Percentiles rank a stretch among this genome's conserved stretches.
phyloP scores from a whole-genome alignment of 2,329 filamentous ascomycete genomes.

The Volutella citrinella region DNA sequence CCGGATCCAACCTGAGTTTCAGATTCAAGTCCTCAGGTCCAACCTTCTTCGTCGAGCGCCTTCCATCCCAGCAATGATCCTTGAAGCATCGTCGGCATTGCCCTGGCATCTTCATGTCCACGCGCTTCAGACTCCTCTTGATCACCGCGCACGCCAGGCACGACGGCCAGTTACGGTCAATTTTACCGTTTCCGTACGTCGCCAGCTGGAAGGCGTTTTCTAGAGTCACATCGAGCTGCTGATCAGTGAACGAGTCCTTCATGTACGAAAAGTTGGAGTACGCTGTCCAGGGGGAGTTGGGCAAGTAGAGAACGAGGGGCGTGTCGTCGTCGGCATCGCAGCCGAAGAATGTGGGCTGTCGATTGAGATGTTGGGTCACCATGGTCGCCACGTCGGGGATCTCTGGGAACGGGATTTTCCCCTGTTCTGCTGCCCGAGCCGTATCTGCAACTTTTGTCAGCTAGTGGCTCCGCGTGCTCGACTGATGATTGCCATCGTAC shows the following conservation, averaged over 20 bases:
- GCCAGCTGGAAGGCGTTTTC: constrained; percentile 75
- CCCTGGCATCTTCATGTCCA: constrained; percentile 13
- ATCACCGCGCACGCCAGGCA: constrained; percentile 82
- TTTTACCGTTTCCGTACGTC: constrained; percentile 73
- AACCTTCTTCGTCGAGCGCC: constrained; percentile 8
- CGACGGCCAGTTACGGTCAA: constrained; percentile 67
- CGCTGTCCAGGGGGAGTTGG: constrained; percentile 27
- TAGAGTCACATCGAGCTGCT: constrained; percentile 20
- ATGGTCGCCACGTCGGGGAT: constrained; percentile 26
- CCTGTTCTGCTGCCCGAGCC: constrained; percentile 16
- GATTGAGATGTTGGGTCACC: constrained; percentile 20
- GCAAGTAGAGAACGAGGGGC: constrained; percentile 26
- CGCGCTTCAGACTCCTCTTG: constrained; percentile 57
- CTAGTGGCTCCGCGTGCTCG: too few species aligned
- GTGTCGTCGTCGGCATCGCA: constrained; percentile 19
- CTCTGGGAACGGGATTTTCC: constrained; percentile 24
- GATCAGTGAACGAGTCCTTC: constrained; percentile 20
- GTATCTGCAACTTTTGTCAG: constrained; percentile 13
- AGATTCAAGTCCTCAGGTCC: constrained; percentile 15
- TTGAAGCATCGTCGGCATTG: constrained; percentile 25
- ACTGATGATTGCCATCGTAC: too few species aligned
- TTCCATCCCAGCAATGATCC: constrained; percentile 24
- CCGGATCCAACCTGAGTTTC: constrained; percentile 16
- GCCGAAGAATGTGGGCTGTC: constrained; percentile 28
- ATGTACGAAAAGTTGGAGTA: constrained; percentile 26